Evolutionary conservation across 768 basidiomycete genomes (phyloP).

Genomic region (Leccinum obscurum): DNA sequence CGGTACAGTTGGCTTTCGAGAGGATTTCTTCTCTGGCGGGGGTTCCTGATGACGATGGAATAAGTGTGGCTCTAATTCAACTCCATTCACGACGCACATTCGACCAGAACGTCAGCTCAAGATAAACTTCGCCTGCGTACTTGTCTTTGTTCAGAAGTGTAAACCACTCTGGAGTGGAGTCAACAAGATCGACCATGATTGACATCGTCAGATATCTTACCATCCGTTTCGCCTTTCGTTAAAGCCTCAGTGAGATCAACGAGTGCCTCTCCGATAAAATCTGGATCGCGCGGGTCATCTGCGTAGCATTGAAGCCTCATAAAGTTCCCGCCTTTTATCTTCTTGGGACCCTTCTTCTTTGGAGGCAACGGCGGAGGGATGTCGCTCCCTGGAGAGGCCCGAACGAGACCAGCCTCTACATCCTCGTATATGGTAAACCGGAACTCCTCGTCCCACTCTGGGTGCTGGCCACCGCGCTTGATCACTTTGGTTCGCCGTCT

Average conservation of each 20-base stretch:
- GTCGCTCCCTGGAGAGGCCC: constrained; percentile 40
- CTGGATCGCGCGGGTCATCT: constrained; percentile 93
- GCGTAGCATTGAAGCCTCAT: constrained; percentile 90
- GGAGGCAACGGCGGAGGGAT: constrained; percentile 72
- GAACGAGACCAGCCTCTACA: constrained; percentile 50
- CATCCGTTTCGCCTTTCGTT: constrained; percentile 96
- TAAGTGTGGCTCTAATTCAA: constrained; percentile 7
- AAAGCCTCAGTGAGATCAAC: constrained; percentile 89
- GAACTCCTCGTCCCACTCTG: constrained; percentile 98
- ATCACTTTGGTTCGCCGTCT: constrained; percentile 90
- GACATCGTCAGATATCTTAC: constrained; percentile 46
- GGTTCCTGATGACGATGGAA: constrained; percentile 54
- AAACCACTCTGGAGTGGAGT: constrained; percentile 79
- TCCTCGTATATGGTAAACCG: constrained; percentile 90
- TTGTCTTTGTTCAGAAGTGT: constrained; percentile 86
- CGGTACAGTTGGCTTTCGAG: constrained; percentile 48
- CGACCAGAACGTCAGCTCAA: constrained; percentile 97
- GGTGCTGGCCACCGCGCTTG: constrained; percentile 96
- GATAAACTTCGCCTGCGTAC: constrained; percentile 93
- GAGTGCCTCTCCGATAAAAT: constrained; percentile 87
- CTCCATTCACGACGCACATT: constrained; percentile 52
- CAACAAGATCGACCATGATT: constrained; percentile 11
- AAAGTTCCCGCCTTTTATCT: constrained; percentile 67
- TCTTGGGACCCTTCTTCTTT: constrained; percentile 50
- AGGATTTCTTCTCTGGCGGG: constrained; percentile 67